Percentiles rank a stretch among this genome's conserved stretches.
Evolutionary conservation across 306 rosid genomes (phyloP).

Genomic region (Trichosanthes cucumerina): DNA sequence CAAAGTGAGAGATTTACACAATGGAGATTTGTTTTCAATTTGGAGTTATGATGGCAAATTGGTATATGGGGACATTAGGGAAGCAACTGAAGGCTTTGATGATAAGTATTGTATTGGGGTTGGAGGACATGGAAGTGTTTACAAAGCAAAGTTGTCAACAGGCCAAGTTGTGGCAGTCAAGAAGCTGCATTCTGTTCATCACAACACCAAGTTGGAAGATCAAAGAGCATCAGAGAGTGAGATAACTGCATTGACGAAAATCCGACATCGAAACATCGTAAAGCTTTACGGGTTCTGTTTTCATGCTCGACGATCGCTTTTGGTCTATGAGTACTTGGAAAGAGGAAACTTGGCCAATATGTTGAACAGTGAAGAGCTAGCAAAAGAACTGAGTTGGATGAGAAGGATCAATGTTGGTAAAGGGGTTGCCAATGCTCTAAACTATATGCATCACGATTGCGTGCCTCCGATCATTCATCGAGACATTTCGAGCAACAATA

Average conservation of each 20-base stretch:
- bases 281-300: constrained; percentile 13
- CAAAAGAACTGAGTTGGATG: constrained; percentile 9
- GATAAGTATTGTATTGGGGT: constrained; percentile 9
- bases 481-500: constrained; percentile 13
- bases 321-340: constrained; percentile 15
- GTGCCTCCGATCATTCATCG: constrained; percentile 11
- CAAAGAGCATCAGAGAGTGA: not conserved
- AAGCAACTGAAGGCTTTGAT: constrained; percentile 14
- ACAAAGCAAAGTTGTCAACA: constrained; percentile 6
- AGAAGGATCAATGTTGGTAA: constrained; percentile 10
- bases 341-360: constrained; percentile 14
- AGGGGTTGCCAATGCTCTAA: constrained; percentile 14
- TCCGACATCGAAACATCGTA: constrained; percentile 15
- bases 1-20: not conserved
- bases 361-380: not conserved
- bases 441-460: constrained; percentile 12
- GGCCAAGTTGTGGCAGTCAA: constrained; percentile 16
- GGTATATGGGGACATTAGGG: constrained; percentile 11
- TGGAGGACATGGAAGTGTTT: constrained; percentile 16
- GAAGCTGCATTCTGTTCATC: constrained; percentile 10
- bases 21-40: constrained; percentile 6
- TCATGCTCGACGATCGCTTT: not conserved
- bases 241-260: not conserved
- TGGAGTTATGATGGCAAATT: constrained; percentile 11
- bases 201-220: not conserved